Base-by-base conservation (phyloP, 2,329 filamentous ascomycete species). In the Aspergillus sp. region DNA sequence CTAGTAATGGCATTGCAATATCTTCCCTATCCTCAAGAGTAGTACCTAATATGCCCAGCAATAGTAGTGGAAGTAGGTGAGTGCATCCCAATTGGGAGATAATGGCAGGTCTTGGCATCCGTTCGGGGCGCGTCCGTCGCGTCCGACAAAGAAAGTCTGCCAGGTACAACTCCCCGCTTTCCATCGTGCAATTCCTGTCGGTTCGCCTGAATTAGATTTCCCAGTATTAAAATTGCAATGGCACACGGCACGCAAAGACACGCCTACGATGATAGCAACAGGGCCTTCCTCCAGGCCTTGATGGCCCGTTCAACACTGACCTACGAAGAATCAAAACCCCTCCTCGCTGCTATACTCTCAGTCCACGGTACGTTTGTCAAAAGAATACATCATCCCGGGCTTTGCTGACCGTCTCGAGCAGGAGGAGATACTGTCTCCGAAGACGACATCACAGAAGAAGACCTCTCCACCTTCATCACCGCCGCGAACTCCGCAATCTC, bases 221-320 rank as follows among this genome's bases (percentile, higher is more conserved):
- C 1, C 27, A 31, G 3, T 4, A 11, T 31, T 31, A 31, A 31
- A 31, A 31, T 11, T 11, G 27, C 9, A 19, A 58, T 55, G 56
- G 14, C 44, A 14, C 46, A 46, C 19, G 19, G 48, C 33, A 52
- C 11, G 12, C 60, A 68, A 33, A 66, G 64, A 33, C 55, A 55
- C 24, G 63, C 66, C 57, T 87, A 87, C 67, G 77, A 82, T 66
- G 80, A 96, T 70, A 82, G 82, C 61, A 90, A 97, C 72, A 88
- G 91, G 57, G 93, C 93, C 8, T 96, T 99, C 70, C 81, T 98
- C 0, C 95, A 99, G 75, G 90, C 90, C 49, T 87, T 99, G 64
- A 82, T 97, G 73, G 86, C 90, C 3, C 86, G 88, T 50, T 89
- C 90, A 21, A 86, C 86, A 45, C 81, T 98, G 73, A 96, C 90